Evolutionary conservation across 208 protist genomes (phyloP).

Genomic region (Acanthamoeba lenticulata): DNA sequence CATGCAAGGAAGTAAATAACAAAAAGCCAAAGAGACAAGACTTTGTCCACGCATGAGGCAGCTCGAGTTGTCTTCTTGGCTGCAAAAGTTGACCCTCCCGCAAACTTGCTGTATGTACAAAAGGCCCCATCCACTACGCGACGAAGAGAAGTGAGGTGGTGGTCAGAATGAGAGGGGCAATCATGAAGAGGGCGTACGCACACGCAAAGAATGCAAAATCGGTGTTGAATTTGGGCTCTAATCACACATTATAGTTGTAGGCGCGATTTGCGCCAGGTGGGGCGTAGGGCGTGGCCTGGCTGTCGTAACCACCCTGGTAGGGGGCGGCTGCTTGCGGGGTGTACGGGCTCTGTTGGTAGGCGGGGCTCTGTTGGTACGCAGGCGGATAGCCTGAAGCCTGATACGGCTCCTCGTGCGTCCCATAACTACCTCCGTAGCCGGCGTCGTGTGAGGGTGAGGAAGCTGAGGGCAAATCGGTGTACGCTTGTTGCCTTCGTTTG

Average conservation of each 20-base stretch:
- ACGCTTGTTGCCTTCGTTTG: background rate
- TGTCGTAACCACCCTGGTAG: background rate
- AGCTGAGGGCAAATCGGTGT: background rate
- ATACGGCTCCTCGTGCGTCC: background rate
- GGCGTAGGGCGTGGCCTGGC: background rate
- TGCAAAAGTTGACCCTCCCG: background rate
- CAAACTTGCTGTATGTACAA: background rate
- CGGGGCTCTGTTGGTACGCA: too few species aligned
- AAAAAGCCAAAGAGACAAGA: background rate
- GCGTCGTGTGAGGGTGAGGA: background rate
- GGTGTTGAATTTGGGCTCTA: background rate
- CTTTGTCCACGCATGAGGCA: too few species aligned
- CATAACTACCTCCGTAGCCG: background rate
- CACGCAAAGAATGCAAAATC: background rate
- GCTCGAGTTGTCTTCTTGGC: too few species aligned
- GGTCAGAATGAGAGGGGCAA: background rate
- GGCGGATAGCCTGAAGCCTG: constrained; percentile 31
- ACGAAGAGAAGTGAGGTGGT: too few species aligned
- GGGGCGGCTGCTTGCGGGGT: background rate
- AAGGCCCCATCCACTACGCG: too few species aligned
- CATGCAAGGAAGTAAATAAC: background rate
- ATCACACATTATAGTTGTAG: background rate
- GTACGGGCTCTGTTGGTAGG: background rate
- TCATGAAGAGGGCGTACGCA: background rate
- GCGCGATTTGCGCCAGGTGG: background rate